Base-by-base conservation (phyloP, 78 protist species). In the Dictyostelium purpureum region DNA sequence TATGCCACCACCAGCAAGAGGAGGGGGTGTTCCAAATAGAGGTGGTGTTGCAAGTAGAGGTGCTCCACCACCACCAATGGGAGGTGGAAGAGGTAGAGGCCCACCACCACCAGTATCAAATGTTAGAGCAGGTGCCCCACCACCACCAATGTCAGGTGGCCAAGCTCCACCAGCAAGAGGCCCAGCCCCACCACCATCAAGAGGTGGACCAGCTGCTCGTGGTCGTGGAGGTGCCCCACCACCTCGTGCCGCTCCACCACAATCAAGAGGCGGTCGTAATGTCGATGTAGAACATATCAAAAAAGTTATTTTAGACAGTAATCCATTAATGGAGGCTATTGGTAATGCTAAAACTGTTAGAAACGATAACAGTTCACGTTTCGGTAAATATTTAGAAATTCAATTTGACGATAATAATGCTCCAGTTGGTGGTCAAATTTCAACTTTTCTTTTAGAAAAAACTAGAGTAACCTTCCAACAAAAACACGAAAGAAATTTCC, bases 281-380 rank as follows among this genome's bases (percentile, higher is more conserved):
- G 59, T 75, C 43, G 78, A 78, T 71, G 94, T 81, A n/a, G 89
- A 81, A 40, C 89, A 90, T 19, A 81, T 90, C 38, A 90, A 90
- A 37, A 74, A 79, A 9, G 87, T 90, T 0, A 90, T 90, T 35
- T 33, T 95, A 38, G 96, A 92, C 19, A 76, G 94, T 31, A 97
- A 98, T 79, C 98, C 98, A 1, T 9, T 98, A n/a, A 87, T 98
- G 77, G 99, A 98, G 61, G 96, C 98, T 7, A 97, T 98, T 45
- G 99, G 99, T 4, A 98, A 98, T 82, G 99, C 99, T 42, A 96
- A 94, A 90, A 98, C 99, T 3, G 65, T 82, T 28, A 91, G 97
- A 71, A 98, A 98, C 95, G 89, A 97, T 88, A 98, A 98, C 95
- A 95, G 97, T 6, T 87, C 96, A 5, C 97, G 99, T 70, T 91